Percentiles rank a stretch among this genome's conserved stretches.
Evolutionary conservation across 495 filamentous ascomycete genomes (phyloP).

Genomic region (Evernia prunastri): DNA sequence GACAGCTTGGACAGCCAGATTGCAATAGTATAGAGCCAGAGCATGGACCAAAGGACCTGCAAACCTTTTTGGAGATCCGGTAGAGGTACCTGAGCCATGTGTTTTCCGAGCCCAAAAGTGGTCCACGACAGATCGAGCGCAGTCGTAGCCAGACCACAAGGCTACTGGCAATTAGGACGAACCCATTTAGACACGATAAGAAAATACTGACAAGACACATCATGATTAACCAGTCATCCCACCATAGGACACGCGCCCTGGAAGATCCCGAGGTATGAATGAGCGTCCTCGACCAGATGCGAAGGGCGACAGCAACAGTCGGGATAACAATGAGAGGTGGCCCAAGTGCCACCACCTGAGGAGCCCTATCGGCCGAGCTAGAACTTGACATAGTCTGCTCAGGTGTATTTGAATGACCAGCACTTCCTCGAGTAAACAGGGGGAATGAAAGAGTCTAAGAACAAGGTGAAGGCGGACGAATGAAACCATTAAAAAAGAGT

Average conservation of each 20-base stretch:
- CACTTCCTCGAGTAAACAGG: neutral
- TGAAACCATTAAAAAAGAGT: neutral
- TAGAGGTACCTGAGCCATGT: neutral
- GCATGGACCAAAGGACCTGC: neutral
- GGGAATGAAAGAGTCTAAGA: neutral
- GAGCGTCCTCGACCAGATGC: slow-evolving; percentile 16
- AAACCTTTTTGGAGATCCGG: neutral
- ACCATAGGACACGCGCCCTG: slow-evolving; percentile 9
- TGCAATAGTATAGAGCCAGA: slow-evolving; percentile 21
- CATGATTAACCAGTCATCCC: slow-evolving; percentile 15
- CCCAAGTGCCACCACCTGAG: neutral
- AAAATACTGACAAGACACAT: slow-evolving; percentile 5
- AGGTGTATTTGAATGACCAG: neutral
- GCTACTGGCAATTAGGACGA: slow-evolving; percentile 1
- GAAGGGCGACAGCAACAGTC: slow-evolving; percentile 9
- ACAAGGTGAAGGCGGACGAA: neutral
- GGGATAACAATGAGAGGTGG: slow-evolving; percentile 3
- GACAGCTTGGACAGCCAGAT: slow-evolving; percentile 26
- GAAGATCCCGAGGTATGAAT: neutral
- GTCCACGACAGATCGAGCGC: neutral
- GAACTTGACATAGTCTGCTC: neutral
- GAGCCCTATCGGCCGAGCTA: neutral
- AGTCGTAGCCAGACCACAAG: neutral
- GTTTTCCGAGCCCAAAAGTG: slow-evolving; percentile 7
- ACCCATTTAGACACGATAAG: neutral